These are phyloP conservation scores for Plasmodium malariae DNA, from an alignment of 169 alveolate genomes.

Conservation along the genomic window DNA sequence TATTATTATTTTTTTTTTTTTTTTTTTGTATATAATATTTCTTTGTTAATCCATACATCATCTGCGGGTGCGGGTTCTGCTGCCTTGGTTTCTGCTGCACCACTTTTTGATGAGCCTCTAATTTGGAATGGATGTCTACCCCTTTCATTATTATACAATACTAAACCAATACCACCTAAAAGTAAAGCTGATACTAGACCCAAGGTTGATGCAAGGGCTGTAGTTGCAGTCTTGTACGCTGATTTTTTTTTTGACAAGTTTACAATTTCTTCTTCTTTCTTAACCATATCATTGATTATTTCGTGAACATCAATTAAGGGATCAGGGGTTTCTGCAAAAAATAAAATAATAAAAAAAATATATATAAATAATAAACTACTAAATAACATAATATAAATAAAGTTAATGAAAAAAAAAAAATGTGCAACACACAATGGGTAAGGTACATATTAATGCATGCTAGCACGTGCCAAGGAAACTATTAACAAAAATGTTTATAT, in stretches of 20 bases:
- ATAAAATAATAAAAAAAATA: not conserved
- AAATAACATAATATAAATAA: too few species aligned
- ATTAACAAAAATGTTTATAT: too few species aligned
- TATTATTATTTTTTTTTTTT: too few species aligned
- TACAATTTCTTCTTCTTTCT: slow-evolving; percentile 56
- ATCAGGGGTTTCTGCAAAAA: slow-evolving; percentile 27
- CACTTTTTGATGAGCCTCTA: not conserved
- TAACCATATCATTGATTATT: slow-evolving; percentile 42
- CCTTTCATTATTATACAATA: slow-evolving; percentile 16
- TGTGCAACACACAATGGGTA: not conserved
- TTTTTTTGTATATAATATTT: too few species aligned
- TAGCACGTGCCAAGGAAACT: too few species aligned
- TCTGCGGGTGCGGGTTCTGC: not conserved
- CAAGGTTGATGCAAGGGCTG: slow-evolving; percentile 35
- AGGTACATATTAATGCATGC: too few species aligned
- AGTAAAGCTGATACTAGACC: slow-evolving; percentile 42
- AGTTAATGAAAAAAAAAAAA: not conserved
- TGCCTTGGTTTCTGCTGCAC: not conserved
- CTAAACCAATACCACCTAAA: slow-evolving; percentile 61
- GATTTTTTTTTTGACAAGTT: slow-evolving; percentile 11
- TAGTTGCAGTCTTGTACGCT: not conserved
- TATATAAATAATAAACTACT: too few species aligned
- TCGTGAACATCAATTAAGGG: slow-evolving; percentile 57
- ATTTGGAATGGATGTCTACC: slow-evolving; percentile 61
- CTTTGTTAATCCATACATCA: not conserved